These are phyloP conservation scores for Stagonosporopsis vannaccii DNA, from an alignment of 2,329 filamentous ascomycete species.

Conservation along the genomic window DNA sequence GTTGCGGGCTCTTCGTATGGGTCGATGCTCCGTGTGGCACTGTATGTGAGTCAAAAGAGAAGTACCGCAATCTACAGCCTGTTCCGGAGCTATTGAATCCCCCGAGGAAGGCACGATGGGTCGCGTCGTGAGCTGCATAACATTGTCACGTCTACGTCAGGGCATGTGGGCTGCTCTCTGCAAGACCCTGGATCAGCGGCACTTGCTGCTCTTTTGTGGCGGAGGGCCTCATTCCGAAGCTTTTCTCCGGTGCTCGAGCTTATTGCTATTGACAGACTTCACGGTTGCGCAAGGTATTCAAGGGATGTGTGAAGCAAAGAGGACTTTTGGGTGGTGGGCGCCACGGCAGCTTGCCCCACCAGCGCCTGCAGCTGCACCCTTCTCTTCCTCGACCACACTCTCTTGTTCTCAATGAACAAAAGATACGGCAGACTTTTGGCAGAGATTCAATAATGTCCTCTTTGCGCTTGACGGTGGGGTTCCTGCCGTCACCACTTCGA, in stretches of 20 bases:
- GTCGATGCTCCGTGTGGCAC: background rate
- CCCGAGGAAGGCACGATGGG: background rate
- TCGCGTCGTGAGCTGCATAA: background rate
- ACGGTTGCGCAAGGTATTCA: background rate
- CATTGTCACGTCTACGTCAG: conserved; percentile 4
- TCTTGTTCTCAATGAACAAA: background rate
- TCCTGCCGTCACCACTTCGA: no score
- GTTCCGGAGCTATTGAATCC: no score
- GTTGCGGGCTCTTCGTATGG: background rate
- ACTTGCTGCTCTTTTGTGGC: background rate
- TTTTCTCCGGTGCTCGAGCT: background rate
- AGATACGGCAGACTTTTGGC: background rate
- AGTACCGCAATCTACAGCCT: background rate
- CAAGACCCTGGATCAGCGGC: background rate
- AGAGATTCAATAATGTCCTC: no score
- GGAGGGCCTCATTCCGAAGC: background rate
- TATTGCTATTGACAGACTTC: background rate
- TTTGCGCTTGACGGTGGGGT: no score
- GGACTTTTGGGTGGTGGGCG: background rate
- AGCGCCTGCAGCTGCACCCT: background rate
- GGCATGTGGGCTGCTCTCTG: background rate
- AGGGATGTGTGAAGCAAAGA: background rate
- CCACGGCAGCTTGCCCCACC: background rate
- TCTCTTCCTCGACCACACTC: background rate
- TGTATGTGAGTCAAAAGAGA: background rate